These are phyloP conservation scores for Laetiporus sulphureus DNA, from an alignment of 1,284 basidiomycete genomes.

Conservation along the genomic window DNA sequence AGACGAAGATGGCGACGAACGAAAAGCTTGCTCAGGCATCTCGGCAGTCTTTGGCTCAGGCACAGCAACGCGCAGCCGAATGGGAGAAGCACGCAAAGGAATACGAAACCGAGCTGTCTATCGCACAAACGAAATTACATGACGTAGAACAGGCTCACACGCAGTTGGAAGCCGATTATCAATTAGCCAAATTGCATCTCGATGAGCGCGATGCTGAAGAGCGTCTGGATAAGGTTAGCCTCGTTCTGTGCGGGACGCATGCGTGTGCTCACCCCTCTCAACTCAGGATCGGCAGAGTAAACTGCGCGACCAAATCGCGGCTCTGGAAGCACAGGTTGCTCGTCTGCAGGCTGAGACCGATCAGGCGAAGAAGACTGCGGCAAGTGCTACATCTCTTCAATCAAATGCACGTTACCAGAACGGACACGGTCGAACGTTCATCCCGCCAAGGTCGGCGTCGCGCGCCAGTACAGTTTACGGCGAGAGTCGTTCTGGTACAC, in stretches of 20 bases:
- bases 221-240: constrained; percentile 53
- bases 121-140: constrained; percentile 52
- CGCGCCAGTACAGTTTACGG: constrained; percentile 56
- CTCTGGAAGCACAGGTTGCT: constrained; percentile 56
- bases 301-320: constrained; percentile 56
- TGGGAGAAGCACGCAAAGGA: constrained; percentile 77
- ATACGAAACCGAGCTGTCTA: constrained; percentile 54
- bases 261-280: not conserved
- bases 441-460: constrained; percentile 52
- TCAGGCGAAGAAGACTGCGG: constrained; percentile 37
- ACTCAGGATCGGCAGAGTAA: constrained; percentile 65
- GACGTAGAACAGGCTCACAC: constrained; percentile 55
- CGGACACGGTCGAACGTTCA: constrained; percentile 31
- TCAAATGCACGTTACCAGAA: constrained; percentile 22
- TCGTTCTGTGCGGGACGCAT: not conserved
- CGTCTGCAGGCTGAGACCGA: constrained; percentile 55
- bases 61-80: constrained; percentile 68
- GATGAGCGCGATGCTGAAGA: constrained; percentile 69
- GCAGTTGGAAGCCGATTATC: constrained; percentile 65
- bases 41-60: constrained; percentile 59
- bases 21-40: constrained; percentile 53
- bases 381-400: constrained; percentile 19
- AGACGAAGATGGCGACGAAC: constrained; percentile 49
- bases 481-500: constrained; percentile 35
- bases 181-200: constrained; percentile 57